phyloP scores from a whole-genome alignment of 208 protist genomes.

The Herpetomonas muscarum region DNA sequence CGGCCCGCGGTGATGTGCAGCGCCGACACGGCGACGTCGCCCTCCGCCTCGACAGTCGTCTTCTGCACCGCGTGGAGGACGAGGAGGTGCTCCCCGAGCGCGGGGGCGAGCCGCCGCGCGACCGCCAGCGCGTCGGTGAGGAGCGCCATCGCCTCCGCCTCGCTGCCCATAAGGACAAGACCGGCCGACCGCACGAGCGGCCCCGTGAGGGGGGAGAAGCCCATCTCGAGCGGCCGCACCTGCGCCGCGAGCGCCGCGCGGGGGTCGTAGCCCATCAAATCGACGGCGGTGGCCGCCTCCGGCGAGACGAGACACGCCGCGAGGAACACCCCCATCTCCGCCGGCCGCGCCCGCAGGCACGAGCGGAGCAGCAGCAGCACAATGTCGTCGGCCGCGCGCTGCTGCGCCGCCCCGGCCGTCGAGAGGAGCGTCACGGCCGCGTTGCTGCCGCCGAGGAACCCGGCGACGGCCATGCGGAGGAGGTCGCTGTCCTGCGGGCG shows the following conservation, averaged over 20 bases:
- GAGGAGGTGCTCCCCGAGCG: slow-evolving; percentile 19
- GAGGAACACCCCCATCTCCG: slow-evolving; percentile 23
- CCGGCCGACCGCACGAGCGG: slow-evolving; percentile 11
- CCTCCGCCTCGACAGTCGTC: slow-evolving; percentile 18
- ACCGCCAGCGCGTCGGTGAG: slow-evolving; percentile 4
- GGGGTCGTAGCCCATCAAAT: slow-evolving; percentile 12
- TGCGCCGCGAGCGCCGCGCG: neutral
- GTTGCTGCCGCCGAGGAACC: slow-evolving; percentile 26
- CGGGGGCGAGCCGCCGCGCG: neutral
- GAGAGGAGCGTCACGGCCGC: slow-evolving; percentile 26
- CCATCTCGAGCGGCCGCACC: slow-evolving; percentile 6
- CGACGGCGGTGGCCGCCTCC: slow-evolving; percentile 7
- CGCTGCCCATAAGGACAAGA: neutral
- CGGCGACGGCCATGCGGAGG: slow-evolving; percentile 15
- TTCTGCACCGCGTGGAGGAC: slow-evolving; percentile 27
- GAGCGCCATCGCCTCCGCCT: slow-evolving; percentile 6
- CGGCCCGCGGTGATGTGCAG: slow-evolving; percentile 20
- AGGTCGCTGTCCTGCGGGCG: slow-evolving; percentile 2
- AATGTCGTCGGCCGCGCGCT: slow-evolving; percentile 12
- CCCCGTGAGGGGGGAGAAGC: slow-evolving; percentile 27
- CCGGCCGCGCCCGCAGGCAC: slow-evolving; percentile 7
- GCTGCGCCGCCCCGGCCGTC: slow-evolving; percentile 9
- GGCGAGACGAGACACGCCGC: slow-evolving; percentile 12
- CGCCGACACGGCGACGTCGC: slow-evolving; percentile 28
- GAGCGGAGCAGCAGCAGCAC: slow-evolving; percentile 13